These are phyloP conservation scores for Colletotrichum karsti DNA, from an alignment of 2,329 filamentous ascomycete species.

Conservation along the genomic window DNA sequence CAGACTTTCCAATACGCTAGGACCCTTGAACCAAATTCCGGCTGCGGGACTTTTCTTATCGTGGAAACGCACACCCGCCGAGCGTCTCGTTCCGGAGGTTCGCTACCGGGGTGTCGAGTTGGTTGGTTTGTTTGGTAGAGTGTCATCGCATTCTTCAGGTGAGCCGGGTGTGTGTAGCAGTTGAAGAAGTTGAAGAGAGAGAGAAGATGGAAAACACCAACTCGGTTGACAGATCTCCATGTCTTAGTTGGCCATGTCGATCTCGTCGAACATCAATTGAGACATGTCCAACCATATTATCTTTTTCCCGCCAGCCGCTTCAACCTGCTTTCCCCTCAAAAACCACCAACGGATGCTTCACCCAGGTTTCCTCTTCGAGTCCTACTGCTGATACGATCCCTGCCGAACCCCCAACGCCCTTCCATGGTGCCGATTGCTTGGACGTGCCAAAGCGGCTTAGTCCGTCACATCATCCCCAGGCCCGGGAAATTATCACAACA, in stretches of 20 bases:
- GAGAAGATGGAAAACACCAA: neutral
- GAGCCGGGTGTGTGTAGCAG: neutral
- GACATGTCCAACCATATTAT: neutral
- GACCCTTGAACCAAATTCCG: neutral
- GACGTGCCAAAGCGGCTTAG: slow-evolving; percentile 29
- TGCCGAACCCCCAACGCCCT: neutral
- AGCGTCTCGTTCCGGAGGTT: neutral
- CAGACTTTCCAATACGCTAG: neutral
- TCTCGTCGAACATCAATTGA: neutral
- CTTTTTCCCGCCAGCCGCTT: neutral
- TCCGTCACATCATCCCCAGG: slow-evolving; percentile 24
- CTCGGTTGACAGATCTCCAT: neutral
- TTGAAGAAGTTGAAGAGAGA: neutral
- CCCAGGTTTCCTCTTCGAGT: neutral
- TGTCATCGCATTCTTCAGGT: neutral
- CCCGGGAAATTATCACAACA: slow-evolving; percentile 29
- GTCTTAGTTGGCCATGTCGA: neutral
- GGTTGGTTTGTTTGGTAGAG: neutral
- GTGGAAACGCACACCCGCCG: slow-evolving; percentile 9
- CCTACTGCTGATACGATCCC: neutral
- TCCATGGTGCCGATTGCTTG: slow-evolving; percentile 25
- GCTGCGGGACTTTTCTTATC: neutral
- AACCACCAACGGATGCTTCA: neutral
- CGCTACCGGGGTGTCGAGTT: neutral
- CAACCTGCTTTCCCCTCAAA: neutral